Evolutionary conservation across 306 rosid species (phyloP), one percentile per base, ranked within the genome.

Genomic region (Medicago ruthenica): DNA sequence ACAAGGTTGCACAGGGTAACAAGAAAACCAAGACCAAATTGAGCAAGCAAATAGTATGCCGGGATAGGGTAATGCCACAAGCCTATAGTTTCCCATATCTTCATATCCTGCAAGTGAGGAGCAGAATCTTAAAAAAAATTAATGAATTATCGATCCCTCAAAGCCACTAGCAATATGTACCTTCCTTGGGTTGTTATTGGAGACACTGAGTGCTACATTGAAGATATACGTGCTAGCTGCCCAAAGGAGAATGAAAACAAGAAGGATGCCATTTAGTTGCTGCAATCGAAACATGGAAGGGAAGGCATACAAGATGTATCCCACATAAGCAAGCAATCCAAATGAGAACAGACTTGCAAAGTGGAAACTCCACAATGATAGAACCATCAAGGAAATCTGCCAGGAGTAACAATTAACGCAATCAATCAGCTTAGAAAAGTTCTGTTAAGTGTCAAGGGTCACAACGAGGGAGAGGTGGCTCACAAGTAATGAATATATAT

Each of bases 211-310:
- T 44, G 89, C 89, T 57, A 93, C 92, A 77, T 93, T 93, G 88
- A 93, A 93, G 75, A 93, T 83, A 82, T 93, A 93, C 9, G 98
- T 93, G 90, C 98, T 88, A 71, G 89, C 86, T 72, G 97, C 88
- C 98, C 98, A 93, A 65, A 93, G 69, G 82, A 93, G 98, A 87
- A 93, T 93, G 92, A 93, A 93, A 86, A 89, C 97, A 76, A 93
- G 98, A 84, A 93, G 92, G 86, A 91, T 79, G 74, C 96, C 93
- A 69, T 93, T 93, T 84, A 93, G 78, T 18, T 85, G 91, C 77
- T 88, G 98, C 88, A 93, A 73, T 48, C 71, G 98, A 79, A 89
- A 88, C 79, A 91, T 76, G 73, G 98, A 91, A 65, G 97, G 98
- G 86, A 93, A 93, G 79, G 89, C 91, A 82, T 86, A 93, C 81